Evolutionary conservation across 371 early-diverging fungal species (phyloP), one percentile per base, ranked within the genome.

Genomic region (Mortierella sp.): DNA sequence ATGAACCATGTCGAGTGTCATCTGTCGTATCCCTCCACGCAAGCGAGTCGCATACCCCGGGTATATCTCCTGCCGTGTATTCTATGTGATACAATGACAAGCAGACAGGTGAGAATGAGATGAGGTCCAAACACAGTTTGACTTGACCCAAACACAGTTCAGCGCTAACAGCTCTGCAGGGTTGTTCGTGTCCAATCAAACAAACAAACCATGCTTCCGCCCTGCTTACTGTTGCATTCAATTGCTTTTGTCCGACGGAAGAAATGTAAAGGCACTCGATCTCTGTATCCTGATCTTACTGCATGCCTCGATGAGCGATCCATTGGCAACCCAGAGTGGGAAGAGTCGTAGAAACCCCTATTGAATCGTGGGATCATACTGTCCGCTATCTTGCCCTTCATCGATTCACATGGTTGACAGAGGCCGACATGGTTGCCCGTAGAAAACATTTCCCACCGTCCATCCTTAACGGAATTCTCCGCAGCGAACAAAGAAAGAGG

Each of bases 111-210:
- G 24, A 19, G 42, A 46, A 54, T 24, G 45, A 30, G 65, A 64
- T 59, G 64, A 60, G 71, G 71, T 71, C 71, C 64, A 64, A 71
- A 71, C 71, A 71, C 71, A 71, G 71, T 71, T 71, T 63, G 60
- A 45, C 54, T 54, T 64, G 64, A 71, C 64, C 71, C 64, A 71
- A 64, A 71, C 71, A 71, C 71, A 71, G 71, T 71, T 64, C 59
- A 64, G 28, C 48, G 59, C 54, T 48, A 60, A 30, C 45, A 53
- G 62, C 62, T 61, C 62, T 41, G 60, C 54, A 46, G 65, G 58
- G 46, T 43, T 21, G 43, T 24, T 19, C 23, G 34, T 57, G 19
- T 46, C 38, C 23, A 21, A 67, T 45, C 59, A 61, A 58, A 46
- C 53, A 64, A 56, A 56, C 42, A 31, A 55, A 49, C 41, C 42